Evolutionary conservation across 2,329 filamentous ascomycete species (phyloP).

Genomic region (Fusarium proliferatum): DNA sequence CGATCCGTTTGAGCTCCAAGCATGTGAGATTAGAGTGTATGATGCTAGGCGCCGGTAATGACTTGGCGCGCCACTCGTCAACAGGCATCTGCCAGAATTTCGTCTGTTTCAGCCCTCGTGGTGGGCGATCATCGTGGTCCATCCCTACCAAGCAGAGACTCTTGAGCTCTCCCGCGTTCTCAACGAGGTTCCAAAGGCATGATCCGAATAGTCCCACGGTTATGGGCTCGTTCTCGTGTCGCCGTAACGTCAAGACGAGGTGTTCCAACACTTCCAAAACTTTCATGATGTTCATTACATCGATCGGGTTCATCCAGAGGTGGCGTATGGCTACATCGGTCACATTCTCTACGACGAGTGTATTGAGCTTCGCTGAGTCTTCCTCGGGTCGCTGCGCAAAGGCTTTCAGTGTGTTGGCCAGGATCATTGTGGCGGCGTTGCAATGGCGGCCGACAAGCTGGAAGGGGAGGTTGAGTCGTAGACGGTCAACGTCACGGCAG

Average conservation of each 20-base stretch:
- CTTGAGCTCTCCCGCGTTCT: constrained; percentile 56
- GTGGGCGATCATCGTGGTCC: constrained; percentile 54
- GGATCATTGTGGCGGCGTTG: constrained; percentile 61
- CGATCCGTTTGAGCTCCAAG: constrained; percentile 58
- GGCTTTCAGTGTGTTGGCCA: constrained; percentile 63
- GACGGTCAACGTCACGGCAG: constrained; percentile 57
- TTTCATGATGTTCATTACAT: constrained; percentile 60
- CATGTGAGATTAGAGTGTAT: constrained; percentile 53
- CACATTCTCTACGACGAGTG: constrained; percentile 62
- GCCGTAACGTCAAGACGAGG: constrained; percentile 59
- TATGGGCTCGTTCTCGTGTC: constrained; percentile 53
- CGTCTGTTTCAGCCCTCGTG: constrained; percentile 53
- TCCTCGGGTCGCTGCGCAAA: constrained; percentile 59
- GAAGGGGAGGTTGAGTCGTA: constrained; percentile 64
- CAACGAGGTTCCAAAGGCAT: constrained; percentile 62
- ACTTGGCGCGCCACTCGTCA: constrained; percentile 55
- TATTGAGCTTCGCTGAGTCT: constrained; percentile 55
- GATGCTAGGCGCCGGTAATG: constrained; percentile 52
- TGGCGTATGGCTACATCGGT: constrained; percentile 60
- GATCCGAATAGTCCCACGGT: constrained; percentile 55
- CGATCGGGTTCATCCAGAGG: constrained; percentile 63
- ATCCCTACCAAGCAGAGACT: constrained; percentile 62
- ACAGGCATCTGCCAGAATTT: constrained; percentile 50
- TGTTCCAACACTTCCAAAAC: constrained; percentile 56
- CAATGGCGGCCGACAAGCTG: constrained; percentile 60